Conservation (phyloP, 192 early-diverging fungal genomes). For the Oehlia diaphana region DNA sequence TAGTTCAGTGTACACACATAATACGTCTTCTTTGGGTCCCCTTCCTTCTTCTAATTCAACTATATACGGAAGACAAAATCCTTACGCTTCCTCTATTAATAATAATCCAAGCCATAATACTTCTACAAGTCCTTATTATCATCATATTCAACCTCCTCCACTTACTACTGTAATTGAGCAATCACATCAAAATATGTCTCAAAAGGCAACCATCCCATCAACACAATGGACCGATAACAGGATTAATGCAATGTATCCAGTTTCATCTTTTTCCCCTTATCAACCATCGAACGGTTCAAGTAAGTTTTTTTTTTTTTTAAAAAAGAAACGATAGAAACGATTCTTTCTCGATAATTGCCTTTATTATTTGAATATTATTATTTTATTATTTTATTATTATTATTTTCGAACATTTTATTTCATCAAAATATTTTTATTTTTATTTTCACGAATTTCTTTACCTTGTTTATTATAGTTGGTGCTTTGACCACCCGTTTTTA, state of each 20-base stretch:
- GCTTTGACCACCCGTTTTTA: not conserved
- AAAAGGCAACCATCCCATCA: not conserved
- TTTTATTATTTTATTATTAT: not conserved
- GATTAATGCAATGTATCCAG: too few species aligned
- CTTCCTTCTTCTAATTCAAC: too few species aligned
- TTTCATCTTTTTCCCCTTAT: not conserved
- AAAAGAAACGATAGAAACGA: too few species aligned
- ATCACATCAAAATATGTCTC: not conserved
- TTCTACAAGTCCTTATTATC: not conserved
- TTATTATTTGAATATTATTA: too few species aligned
- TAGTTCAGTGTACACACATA: too few species aligned
- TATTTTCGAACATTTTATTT: not conserved
- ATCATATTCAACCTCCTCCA: not conserved
- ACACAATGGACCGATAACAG: not conserved
- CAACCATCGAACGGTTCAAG: not conserved
- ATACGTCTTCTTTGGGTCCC: too few species aligned
- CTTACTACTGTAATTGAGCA: not conserved
- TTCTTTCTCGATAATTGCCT: too few species aligned
- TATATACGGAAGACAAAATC: too few species aligned
- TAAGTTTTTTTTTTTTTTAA: too few species aligned
- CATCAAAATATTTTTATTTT: not conserved
- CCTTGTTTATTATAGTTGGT: not conserved
- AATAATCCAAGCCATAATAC: not conserved
- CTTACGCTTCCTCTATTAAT: too few species aligned
- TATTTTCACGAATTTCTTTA: not conserved